Evolutionary conservation across 2,329 filamentous ascomycete genomes (phyloP), one percentile per base, ranked within the genome.

Genomic region (Fusarium kyushuense): DNA sequence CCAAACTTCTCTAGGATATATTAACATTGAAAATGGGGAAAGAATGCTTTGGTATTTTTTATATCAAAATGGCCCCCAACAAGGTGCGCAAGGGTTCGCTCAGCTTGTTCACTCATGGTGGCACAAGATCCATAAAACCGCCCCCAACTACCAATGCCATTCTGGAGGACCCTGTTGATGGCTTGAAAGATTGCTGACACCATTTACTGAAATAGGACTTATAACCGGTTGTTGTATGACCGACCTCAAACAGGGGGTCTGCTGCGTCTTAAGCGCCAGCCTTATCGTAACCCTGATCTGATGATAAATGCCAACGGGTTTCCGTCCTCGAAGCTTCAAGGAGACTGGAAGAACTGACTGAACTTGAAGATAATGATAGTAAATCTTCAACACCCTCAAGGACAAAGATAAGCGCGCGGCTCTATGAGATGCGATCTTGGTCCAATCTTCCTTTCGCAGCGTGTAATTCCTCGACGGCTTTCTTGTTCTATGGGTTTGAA

Each of bases 11-110:
- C 14, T 23, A 2, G 21, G 4, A 6, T 7, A 5, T 10, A 19
- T 17, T 5, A 8, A 6, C 9, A 19, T 14, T 11, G 17, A 10
- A 7, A 38, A 17, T 11, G 19, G 12, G 2, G 7, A 21, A 21
- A 42, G 27, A 23, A 16, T 57, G 38, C 16, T 30, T n/a, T 5
- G 2, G 23, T 40, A 63, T 33, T 63, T 48, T 56, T 48, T 36
- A 30, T 19, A 23, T 30, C 17, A 7, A 12, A 13, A 47, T 11
- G 4, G 61, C 59, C 61, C 61, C 61, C 61, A 64, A 47, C 27
- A 46, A n/a, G 27, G 33, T 16, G 8, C 21, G 11, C 40, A 53
- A 23, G 53, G 29, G 13, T 38, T 4, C 3, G n/a, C 33, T 64
- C 59, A 64, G 40, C 59, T 52, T 38, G 8, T 40, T 40, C 23